Percentiles rank a stretch among this genome's conserved stretches.
phyloP scores from a whole-genome alignment of 2,329 filamentous ascomycete genomes.

The Paraphaeosphaeria minitans region DNA sequence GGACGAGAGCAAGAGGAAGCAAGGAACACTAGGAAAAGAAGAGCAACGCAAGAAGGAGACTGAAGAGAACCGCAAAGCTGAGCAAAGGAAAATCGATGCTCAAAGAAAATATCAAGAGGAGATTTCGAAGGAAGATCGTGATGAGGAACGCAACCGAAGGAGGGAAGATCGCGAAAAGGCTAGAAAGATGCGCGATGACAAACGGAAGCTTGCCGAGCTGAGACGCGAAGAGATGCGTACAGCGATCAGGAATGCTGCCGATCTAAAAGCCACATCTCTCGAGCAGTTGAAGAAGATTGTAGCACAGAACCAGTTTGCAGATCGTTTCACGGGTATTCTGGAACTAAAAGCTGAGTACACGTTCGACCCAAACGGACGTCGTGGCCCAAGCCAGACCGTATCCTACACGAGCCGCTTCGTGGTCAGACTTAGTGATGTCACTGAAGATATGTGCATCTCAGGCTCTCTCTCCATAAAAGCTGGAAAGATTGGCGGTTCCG shows the following conservation, averaged over 20 bases:
- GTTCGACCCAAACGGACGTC: constrained; percentile 1
- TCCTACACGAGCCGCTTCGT: constrained; percentile 25
- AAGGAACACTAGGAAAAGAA: background rate
- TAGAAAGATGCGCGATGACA: background rate
- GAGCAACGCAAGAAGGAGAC: background rate
- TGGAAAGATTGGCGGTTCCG: constrained; percentile 12
- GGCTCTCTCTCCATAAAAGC: constrained; percentile 15
- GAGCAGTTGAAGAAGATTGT: background rate
- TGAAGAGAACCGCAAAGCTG: background rate
- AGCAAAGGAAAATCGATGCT: background rate
- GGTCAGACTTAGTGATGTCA: constrained; percentile 25
- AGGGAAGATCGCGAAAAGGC: background rate
- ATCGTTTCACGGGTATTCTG: background rate
- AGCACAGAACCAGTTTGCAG: background rate
- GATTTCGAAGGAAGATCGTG: background rate
- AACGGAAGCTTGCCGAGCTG: background rate
- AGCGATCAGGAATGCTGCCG: background rate
- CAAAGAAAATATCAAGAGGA: background rate
- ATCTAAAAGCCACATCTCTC: background rate
- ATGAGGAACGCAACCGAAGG: background rate
- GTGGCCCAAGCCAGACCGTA: constrained; percentile 19
- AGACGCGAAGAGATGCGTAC: background rate
- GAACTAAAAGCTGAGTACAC: constrained; percentile 3
- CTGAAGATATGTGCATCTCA: constrained; percentile 19
- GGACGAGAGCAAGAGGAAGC: background rate